phyloP scores from a whole-genome alignment of 768 basidiomycete genomes.

The Leccinum uliginosum region DNA sequence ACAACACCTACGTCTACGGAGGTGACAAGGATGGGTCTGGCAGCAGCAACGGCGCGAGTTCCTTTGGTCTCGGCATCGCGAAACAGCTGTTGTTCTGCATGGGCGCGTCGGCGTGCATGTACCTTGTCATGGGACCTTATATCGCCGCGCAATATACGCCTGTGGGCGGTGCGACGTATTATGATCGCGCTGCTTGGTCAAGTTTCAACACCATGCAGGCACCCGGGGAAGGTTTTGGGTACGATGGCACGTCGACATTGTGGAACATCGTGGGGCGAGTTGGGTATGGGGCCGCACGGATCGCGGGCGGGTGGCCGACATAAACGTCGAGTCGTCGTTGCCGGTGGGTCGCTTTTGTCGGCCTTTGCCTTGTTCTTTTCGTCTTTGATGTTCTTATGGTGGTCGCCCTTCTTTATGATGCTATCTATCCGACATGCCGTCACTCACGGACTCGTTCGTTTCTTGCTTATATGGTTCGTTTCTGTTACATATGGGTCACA shows the following conservation, averaged over 20 bases:
- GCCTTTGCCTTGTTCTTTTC: conserved; percentile 2
- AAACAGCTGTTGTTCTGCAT: conserved; percentile 54
- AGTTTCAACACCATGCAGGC: conserved; percentile 72
- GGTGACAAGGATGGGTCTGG: conserved; percentile 36
- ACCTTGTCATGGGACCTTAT: conserved; percentile 59
- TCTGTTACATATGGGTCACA: conserved; percentile 9
- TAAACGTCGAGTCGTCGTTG: conserved; percentile 24
- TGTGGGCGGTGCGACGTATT: conserved; percentile 65
- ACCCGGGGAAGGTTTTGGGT: conserved; percentile 65
- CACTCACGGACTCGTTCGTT: conserved; percentile 8
- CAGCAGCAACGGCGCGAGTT: conserved; percentile 11
- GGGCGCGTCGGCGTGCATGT: conserved; percentile 58
- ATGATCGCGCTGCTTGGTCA: conserved; percentile 76
- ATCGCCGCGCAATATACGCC: conserved; percentile 50
- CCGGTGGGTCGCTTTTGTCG: neutral
- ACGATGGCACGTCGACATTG: conserved; percentile 55
- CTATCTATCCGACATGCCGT: conserved; percentile 11
- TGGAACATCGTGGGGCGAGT: conserved; percentile 71
- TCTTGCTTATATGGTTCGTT: neutral
- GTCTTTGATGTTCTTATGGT: conserved; percentile 17
- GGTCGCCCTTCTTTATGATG: conserved; percentile 12
- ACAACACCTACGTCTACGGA: conserved; percentile 66
- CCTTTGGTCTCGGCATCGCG: conserved; percentile 33
- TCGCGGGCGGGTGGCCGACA: conserved; percentile 76
- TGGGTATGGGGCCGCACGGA: conserved; percentile 70